Conservation (phyloP, 2,329 filamentous ascomycete genomes). For the Pseudocercospora macadamiae region DNA sequence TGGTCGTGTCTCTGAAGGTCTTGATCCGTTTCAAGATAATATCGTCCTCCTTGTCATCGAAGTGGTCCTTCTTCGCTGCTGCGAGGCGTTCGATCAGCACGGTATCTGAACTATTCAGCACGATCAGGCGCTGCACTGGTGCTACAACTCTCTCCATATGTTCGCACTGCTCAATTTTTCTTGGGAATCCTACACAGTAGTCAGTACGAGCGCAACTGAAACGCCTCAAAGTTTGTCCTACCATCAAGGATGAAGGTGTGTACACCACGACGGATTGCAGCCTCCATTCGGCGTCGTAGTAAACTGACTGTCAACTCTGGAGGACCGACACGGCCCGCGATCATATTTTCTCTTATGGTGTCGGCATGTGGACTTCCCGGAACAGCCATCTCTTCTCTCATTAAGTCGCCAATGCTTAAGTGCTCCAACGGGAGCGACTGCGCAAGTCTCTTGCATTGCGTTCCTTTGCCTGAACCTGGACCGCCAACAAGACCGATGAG, state of each 20-base stretch:
- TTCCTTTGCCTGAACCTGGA: background rate
- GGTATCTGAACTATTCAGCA: background rate
- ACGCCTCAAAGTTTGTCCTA: background rate
- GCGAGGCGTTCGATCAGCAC: background rate
- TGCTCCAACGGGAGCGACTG: background rate
- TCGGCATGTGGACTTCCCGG: background rate
- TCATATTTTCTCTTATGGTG: background rate
- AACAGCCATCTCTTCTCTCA: background rate
- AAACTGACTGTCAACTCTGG: background rate
- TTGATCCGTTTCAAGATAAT: background rate
- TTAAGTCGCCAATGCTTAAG: background rate
- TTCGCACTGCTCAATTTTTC: background rate
- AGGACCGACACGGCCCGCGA: background rate
- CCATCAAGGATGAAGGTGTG: background rate
- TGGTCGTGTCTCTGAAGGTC: background rate
- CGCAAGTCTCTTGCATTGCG: background rate
- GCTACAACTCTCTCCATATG: background rate
- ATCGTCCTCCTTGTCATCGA: background rate
- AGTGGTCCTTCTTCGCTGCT: background rate
- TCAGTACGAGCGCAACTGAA: background rate
- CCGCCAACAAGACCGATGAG: too few species aligned
- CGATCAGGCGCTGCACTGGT: background rate
- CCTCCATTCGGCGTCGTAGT: background rate
- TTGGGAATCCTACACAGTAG: background rate
- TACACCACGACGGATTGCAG: background rate